Evolutionary conservation across 768 basidiomycete genomes (phyloP), one percentile per base, ranked within the genome.

Genomic region (Leccinum olivaceopallidum): DNA sequence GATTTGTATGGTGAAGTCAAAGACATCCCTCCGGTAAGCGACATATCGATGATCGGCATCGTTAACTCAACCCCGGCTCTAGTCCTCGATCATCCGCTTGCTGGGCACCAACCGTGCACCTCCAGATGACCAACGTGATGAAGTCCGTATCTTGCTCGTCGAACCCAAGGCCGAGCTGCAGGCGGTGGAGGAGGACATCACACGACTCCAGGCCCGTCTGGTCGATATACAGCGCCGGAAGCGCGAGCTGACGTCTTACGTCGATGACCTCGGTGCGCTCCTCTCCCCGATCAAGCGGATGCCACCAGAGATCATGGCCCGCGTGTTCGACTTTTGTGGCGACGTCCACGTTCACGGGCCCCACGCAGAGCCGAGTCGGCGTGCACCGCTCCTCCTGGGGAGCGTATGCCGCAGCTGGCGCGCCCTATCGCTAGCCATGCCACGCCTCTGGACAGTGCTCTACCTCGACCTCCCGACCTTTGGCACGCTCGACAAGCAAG

Each of bases 281-380:
- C 68, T 72, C 26, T 72, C 71, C 20, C 71, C 71, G 53, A 73
- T 73, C 60, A 71, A 62, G 24, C 71, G 71, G 52, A 72, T 73
- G 70, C 71, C 71, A 13, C 71, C 72, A 24, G 71, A 73, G 63
- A 73, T 73, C 65, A 72, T 73, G 65, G 65, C 70, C 49, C 69
- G 72, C 51, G 65, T 73, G 5, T 73, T 73, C 34, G 72, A 72
- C 58, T 73, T 73, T 64, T 72, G 71, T 14, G 70, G 70, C 2
- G 71, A 72, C 48, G 53, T 69, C 57, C 58, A 62, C 55, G 70
- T 59, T 7, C 72, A 56, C 6, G 71, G 71, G 0, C 71, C 71
- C 2, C 71, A 72, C 24, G 68, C 68, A 56, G 72, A 72, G 55
- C 71, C 71, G 26, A 71, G 71, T 20, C 65, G 72, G 4, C 66